These are phyloP conservation scores for Moniliophthora roreri DNA, from an alignment of 1,284 basidiomycete species.

Conservation along the genomic window DNA sequence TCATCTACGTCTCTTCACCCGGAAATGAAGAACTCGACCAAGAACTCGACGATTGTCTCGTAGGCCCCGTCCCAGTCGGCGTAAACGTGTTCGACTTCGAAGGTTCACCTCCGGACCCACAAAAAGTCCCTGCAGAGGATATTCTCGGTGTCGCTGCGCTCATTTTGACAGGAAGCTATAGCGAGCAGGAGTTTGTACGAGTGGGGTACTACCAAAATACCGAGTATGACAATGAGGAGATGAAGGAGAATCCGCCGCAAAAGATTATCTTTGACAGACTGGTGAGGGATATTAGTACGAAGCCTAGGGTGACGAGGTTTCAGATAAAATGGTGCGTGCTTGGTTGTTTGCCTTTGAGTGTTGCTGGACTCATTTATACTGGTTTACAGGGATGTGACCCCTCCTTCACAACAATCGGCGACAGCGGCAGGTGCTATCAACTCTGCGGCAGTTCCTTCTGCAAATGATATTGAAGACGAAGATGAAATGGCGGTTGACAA, in stretches of 20 bases:
- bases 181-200: conserved; percentile 96
- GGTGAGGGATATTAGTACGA: conserved; percentile 86
- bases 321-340: conserved; percentile 78
- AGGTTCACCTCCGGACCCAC: conserved; percentile 67
- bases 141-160: conserved; percentile 89
- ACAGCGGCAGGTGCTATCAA: conserved; percentile 59
- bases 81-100: conserved; percentile 98
- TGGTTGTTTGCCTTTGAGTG: background rate
- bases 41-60: conserved; percentile 93
- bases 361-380: conserved; percentile 5
- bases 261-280: conserved; percentile 79
- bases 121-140: conserved; percentile 81
- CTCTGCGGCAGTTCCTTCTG: conserved; percentile 79
- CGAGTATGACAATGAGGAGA: conserved; percentile 93
- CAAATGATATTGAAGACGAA: conserved; percentile 56
- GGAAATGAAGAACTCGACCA: conserved; percentile 92
- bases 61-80: conserved; percentile 93
- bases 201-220: conserved; percentile 99
- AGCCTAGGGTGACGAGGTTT: conserved; percentile 92
- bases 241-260: conserved; percentile 72
- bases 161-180: conserved; percentile 88
- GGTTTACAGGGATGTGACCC: conserved; percentile 62
- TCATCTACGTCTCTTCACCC: conserved; percentile 96
- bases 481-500: conserved; percentile 25
- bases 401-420: conserved; percentile 47